Conservation (phyloP, 1,284 basidiomycete species). For the Termitomyces sp. region DNA sequence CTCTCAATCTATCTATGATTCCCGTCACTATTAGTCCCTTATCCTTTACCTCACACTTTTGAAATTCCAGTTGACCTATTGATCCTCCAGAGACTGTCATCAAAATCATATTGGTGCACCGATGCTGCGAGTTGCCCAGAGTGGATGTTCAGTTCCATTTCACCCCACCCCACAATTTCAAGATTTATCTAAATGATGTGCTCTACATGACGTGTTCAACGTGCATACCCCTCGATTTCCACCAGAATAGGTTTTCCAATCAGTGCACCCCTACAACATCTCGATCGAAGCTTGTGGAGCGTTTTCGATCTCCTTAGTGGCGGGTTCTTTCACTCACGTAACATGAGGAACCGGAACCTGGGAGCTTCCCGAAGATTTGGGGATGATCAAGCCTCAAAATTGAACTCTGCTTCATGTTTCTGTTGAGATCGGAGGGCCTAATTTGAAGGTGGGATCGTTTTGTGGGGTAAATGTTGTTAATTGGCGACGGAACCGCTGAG, state of each 20-base stretch:
- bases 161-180: not conserved
- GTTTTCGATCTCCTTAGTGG: constrained; percentile 7
- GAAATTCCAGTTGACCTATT: not conserved
- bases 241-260: constrained; percentile 2
- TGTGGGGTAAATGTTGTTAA: too few relatives aligned
- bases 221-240: constrained; percentile 1
- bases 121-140: not conserved
- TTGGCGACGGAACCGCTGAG: too few relatives aligned
- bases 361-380: not conserved
- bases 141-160: not conserved
- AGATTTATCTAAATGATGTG: not conserved
- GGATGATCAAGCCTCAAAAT: not conserved
- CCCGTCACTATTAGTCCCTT: not conserved
- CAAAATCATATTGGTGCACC: not conserved
- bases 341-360: constrained; percentile 7
- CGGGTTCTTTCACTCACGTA: constrained; percentile 5
- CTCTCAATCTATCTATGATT: not conserved
- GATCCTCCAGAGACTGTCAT: not conserved
- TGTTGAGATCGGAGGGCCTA: not conserved
- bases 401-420: too few relatives aligned
- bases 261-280: not conserved
- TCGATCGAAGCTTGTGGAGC: constrained; percentile 7
- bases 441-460: too few relatives aligned
- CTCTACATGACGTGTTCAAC: not conserved
- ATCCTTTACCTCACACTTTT: not conserved